Evolutionary conservation across 768 basidiomycete genomes (phyloP).

Genomic region (Austroboletus festivus): DNA sequence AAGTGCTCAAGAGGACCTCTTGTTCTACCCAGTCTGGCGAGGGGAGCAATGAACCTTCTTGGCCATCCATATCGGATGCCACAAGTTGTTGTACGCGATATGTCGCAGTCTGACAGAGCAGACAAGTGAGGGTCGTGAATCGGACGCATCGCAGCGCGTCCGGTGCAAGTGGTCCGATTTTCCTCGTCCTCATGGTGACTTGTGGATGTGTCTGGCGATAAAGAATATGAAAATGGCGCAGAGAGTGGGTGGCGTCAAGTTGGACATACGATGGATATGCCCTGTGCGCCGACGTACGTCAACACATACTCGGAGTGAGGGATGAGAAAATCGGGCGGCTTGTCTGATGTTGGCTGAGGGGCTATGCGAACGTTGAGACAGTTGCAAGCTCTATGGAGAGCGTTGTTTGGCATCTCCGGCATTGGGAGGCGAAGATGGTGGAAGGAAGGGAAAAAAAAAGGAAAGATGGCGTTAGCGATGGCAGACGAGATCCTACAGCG

Average conservation of each 20-base stretch:
- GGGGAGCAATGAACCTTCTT: conserved; percentile 64
- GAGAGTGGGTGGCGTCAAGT: conserved; percentile 6
- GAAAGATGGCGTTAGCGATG: conserved; percentile 24
- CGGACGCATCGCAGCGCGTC: conserved; percentile 51
- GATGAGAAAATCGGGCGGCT: conserved; percentile 38
- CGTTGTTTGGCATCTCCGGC: conserved; percentile 19
- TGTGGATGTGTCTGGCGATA: conserved; percentile 58
- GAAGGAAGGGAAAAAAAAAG: conserved; percentile 16
- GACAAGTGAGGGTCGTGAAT: conserved; percentile 64
- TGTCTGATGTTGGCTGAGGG: conserved; percentile 25
- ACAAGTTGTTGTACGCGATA: conserved; percentile 70
- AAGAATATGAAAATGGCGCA: conserved; percentile 2
- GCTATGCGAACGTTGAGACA: conserved; percentile 70
- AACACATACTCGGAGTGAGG: conserved; percentile 42
- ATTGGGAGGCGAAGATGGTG: conserved; percentile 20
- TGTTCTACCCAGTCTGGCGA: conserved; percentile 76
- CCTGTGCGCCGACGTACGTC: conserved; percentile 64
- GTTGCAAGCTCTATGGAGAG: conserved; percentile 50
- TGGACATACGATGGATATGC: conserved; percentile 58
- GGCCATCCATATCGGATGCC: conserved; percentile 52
- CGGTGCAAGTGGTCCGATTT: conserved; percentile 40
- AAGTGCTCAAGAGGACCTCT: conserved; percentile 62
- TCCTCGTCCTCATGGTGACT: conserved; percentile 63
- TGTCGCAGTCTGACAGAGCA: conserved; percentile 58
- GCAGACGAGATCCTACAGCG: conserved; percentile 17